Evolutionary conservation across 306 rosid genomes (phyloP).

Genomic region (Hylodesmum podocarpum): DNA sequence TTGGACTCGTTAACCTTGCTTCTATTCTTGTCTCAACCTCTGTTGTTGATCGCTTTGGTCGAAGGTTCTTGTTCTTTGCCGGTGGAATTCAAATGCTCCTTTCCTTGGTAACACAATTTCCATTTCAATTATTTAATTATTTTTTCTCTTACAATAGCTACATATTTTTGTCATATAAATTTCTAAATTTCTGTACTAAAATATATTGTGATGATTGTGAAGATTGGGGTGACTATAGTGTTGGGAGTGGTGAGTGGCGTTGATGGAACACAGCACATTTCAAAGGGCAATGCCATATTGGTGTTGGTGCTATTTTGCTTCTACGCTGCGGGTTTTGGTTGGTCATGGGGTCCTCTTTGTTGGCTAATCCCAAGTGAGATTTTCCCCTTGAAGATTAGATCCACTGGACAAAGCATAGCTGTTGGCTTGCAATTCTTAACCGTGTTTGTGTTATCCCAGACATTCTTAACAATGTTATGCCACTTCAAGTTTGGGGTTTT

Average conservation of each 20-base stretch:
- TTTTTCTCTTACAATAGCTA: too few species aligned
- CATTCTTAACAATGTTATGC: conserved; percentile 68
- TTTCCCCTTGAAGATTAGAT: conserved; percentile 56
- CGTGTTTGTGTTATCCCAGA: conserved; percentile 55
- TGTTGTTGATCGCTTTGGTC: conserved; percentile 61
- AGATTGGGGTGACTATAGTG: conserved; percentile 49
- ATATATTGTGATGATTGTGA: neutral
- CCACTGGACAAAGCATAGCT: conserved; percentile 60
- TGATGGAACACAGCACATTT: conserved; percentile 37
- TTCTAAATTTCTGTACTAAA: neutral
- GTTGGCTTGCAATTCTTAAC: conserved; percentile 49
- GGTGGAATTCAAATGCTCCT: conserved; percentile 69
- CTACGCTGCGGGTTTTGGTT: conserved; percentile 67
- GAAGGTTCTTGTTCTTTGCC: conserved; percentile 54
- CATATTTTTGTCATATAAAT: too few species aligned
- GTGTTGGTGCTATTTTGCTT: conserved; percentile 53
- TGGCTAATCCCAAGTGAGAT: conserved; percentile 83
- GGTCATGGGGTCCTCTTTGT: conserved; percentile 74
- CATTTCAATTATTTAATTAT: neutral
- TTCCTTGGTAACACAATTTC: conserved; percentile 57
- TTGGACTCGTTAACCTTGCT: conserved; percentile 54
- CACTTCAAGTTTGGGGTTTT: conserved; percentile 65
- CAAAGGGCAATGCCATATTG: conserved; percentile 43
- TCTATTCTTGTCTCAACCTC: conserved; percentile 50
- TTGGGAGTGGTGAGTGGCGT: conserved; percentile 43